Conservation (phyloP, 805 yeast genomes). For the Yarrowia deformans region DNA sequence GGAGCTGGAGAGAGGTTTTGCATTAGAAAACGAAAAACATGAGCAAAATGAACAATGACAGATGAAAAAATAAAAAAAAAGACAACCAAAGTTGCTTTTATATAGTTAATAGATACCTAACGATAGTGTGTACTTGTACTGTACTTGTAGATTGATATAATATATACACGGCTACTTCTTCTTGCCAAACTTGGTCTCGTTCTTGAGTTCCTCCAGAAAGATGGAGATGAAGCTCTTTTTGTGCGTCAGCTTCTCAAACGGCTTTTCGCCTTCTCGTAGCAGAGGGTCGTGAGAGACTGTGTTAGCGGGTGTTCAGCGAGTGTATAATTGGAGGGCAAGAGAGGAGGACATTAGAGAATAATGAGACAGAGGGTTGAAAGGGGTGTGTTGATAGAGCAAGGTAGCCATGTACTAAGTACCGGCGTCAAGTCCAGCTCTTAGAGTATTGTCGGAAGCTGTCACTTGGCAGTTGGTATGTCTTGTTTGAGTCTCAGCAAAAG, state of each 20-base stretch:
- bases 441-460: too few species aligned
- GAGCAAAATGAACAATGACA: neutral
- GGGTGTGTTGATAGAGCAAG: too few species aligned
- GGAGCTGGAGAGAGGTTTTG: neutral
- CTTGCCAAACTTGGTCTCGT: constrained; percentile 31
- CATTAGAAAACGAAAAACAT: neutral
- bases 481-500: too few species aligned
- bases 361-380: too few species aligned
- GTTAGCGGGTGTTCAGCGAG: neutral
- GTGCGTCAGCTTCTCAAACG: constrained; percentile 30
- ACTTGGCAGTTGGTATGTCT: too few species aligned
- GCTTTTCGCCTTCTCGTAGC: constrained; percentile 33
- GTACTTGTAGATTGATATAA: neutral
- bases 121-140: neutral
- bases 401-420: too few species aligned
- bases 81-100: too few species aligned
- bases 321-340: too few species aligned
- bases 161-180: constrained; percentile 26
- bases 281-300: constrained; percentile 36
- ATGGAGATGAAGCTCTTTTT: constrained; percentile 28
- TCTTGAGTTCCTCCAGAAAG: constrained; percentile 36
- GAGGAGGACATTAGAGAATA: too few species aligned
- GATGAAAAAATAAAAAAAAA: neutral
- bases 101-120: constrained; percentile 20
- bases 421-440: too few species aligned